Conservation (phyloP, 2,329 filamentous ascomycete genomes). For the Cercospora beticola region DNA sequence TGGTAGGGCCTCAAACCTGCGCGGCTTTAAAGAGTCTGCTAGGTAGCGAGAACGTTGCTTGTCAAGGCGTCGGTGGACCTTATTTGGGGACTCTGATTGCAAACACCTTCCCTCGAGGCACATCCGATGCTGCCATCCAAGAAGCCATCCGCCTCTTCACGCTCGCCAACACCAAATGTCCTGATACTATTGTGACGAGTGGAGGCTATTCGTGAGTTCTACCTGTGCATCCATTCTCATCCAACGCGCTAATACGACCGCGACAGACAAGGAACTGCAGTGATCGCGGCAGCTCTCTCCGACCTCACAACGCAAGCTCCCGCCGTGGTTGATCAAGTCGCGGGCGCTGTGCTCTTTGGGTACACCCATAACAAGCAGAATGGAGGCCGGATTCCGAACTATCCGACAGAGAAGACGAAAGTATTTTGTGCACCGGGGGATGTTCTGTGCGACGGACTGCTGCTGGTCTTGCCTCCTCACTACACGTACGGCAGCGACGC, state of each 20-base stretch:
- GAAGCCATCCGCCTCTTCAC: conserved; percentile 18
- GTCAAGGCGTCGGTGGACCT: conserved; percentile 14
- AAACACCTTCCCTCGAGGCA: conserved; percentile 12
- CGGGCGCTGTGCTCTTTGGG: conserved; percentile 42
- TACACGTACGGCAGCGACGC: conserved; percentile 30
- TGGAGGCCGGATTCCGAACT: conserved; percentile 37
- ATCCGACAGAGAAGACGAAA: conserved; percentile 34
- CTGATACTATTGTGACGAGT: conserved; percentile 17
- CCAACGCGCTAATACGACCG: neutral
- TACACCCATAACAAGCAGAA: conserved; percentile 43
- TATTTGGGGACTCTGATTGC: conserved; percentile 11
- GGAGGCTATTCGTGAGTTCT: conserved; percentile 16
- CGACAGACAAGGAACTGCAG: conserved; percentile 40
- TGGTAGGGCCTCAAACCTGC: conserved; percentile 29
- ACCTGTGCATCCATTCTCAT: neutral
- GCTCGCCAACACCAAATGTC: conserved; percentile 19
- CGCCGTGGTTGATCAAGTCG: conserved; percentile 35
- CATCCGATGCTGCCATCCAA: conserved; percentile 12
- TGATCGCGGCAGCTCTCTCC: conserved; percentile 39
- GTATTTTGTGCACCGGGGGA: conserved; percentile 40
- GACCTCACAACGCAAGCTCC: conserved; percentile 24
- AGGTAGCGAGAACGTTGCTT: conserved; percentile 11
- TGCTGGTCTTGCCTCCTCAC: conserved; percentile 36
- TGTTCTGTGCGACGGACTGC: conserved; percentile 37
- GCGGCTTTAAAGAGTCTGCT: conserved; percentile 22